Percentiles rank a stretch among this genome's conserved stretches.
phyloP scores from a whole-genome alignment of 352 stramenopile species.

The Phytopythium oedochilum region DNA sequence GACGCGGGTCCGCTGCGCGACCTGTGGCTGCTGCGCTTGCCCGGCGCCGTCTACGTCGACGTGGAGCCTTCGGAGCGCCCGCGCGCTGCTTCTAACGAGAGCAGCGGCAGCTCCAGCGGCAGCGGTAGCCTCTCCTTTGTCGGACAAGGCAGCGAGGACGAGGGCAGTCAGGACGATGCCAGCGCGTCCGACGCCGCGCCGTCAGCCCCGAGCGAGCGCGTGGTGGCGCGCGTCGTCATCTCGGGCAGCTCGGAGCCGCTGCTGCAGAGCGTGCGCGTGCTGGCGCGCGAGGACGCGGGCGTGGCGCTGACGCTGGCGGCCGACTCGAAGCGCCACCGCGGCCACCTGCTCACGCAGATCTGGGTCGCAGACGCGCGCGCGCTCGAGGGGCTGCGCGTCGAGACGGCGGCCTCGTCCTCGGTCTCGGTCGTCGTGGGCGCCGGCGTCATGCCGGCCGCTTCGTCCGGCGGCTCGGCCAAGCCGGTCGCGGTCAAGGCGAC shows the following conservation, averaged over 20 bases:
- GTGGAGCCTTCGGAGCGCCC: slow-evolving; percentile 12
- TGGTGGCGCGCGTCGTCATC: slow-evolving; percentile 51
- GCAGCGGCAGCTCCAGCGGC: slow-evolving; percentile 1
- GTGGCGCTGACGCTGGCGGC: slow-evolving; percentile 44
- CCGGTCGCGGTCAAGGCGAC: slow-evolving; percentile 1
- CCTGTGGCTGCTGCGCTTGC: slow-evolving; percentile 34
- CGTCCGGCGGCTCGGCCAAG: too few relatives aligned
- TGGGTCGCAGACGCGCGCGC: slow-evolving; percentile 14
- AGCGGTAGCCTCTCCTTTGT: not conserved
- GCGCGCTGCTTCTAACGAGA: not conserved
- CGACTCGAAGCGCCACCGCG: slow-evolving; percentile 20
- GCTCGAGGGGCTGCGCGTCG: slow-evolving; percentile 12
- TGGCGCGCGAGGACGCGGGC: slow-evolving; percentile 15
- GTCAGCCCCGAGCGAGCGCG: slow-evolving; percentile 13
- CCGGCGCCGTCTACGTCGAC: slow-evolving; percentile 50
- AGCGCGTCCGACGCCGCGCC: slow-evolving; percentile 4
- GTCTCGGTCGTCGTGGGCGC: slow-evolving; percentile 25
- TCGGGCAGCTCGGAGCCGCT: slow-evolving; percentile 49
- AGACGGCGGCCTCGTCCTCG: slow-evolving; percentile 4
- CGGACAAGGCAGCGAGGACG: not conserved
- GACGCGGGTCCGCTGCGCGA: slow-evolving; percentile 31
- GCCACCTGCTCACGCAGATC: slow-evolving; percentile 31
- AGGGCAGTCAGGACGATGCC: not conserved
- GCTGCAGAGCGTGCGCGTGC: slow-evolving; percentile 23
- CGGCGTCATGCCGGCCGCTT: slow-evolving; percentile 26